Conservation (phyloP, 1,284 basidiomycete species). For the Golubevia pallescens region DNA sequence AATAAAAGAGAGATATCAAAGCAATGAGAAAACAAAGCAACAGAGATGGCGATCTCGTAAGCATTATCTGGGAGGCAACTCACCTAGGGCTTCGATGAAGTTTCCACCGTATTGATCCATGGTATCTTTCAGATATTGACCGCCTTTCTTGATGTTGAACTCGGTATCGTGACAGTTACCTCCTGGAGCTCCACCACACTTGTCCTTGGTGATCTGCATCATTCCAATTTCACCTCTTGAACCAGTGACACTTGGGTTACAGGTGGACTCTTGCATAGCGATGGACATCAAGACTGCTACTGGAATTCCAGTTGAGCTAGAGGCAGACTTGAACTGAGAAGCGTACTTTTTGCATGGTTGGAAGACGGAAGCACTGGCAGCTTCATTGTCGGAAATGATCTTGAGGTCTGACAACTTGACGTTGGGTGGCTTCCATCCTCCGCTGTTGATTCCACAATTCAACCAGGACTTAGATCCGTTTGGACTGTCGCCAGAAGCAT, state of each 20-base stretch:
- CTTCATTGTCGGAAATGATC: constrained; percentile 25
- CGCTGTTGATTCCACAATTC: constrained; percentile 39
- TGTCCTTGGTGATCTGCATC: constrained; percentile 52
- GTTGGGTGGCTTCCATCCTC: constrained; percentile 37
- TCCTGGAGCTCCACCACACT: constrained; percentile 34
- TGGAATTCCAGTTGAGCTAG: constrained; percentile 24
- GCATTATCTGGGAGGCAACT: no score
- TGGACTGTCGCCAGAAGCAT: constrained; percentile 26
- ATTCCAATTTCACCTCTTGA: constrained; percentile 45
- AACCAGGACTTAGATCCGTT: constrained; percentile 42
- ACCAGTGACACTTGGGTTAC: constrained; percentile 34
- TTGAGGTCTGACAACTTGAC: constrained; percentile 32
- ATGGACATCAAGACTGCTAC: constrained; percentile 43
- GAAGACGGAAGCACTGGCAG: constrained; percentile 20
- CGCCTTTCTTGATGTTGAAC: constrained; percentile 39
- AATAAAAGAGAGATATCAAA: background rate
- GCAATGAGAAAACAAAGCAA: no score
- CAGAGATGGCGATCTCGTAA: no score
- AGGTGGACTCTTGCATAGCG: constrained; percentile 48
- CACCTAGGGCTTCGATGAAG: constrained; percentile 21
- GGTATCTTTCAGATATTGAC: constrained; percentile 35
- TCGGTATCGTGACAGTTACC: constrained; percentile 16
- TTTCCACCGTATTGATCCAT: constrained; percentile 25
- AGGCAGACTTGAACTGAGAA: constrained; percentile 32
- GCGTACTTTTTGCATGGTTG: constrained; percentile 28